Percentiles rank a stretch among this genome's conserved stretches.
Evolutionary conservation across 2,329 filamentous ascomycete genomes (phyloP).

Genomic region (Aspergillus ochraceoroseus): DNA sequence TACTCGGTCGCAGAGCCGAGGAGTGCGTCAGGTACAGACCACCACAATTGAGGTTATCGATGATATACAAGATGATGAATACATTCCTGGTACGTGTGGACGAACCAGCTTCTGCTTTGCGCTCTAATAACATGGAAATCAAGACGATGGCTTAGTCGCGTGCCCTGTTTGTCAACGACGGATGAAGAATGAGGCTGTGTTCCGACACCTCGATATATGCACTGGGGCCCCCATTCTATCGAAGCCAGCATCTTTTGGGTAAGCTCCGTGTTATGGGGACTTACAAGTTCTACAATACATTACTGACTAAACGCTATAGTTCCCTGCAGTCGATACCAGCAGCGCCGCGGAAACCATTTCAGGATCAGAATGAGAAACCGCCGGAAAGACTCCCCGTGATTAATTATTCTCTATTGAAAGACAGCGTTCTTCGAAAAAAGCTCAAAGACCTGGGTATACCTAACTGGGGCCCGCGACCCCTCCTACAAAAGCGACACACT

Average conservation of each 20-base stretch:
- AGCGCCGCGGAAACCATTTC: slow-evolving; percentile 15
- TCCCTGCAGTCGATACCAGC: slow-evolving; percentile 21
- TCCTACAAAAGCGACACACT: slow-evolving; percentile 74
- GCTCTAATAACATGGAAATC: slow-evolving; percentile 12
- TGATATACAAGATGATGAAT: slow-evolving; percentile 42
- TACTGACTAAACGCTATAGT: slow-evolving; percentile 22
- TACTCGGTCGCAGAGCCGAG: slow-evolving; percentile 35
- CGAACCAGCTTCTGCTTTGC: background rate
- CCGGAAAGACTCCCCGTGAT: slow-evolving; percentile 69
- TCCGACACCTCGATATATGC: slow-evolving; percentile 71
- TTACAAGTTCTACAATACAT: background rate
- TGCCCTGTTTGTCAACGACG: slow-evolving; percentile 76
- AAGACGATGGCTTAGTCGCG: slow-evolving; percentile 70
- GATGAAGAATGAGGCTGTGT: slow-evolving; percentile 77
- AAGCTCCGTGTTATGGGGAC: slow-evolving; percentile 10
- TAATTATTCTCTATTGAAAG: slow-evolving; percentile 83
- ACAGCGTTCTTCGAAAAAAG: slow-evolving; percentile 72
- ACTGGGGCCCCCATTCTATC: slow-evolving; percentile 32
- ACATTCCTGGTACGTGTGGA: slow-evolving; percentile 31
- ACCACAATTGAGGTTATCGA: slow-evolving; percentile 32
- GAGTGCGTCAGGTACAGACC: slow-evolving; percentile 12
- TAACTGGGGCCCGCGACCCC: slow-evolving; percentile 59
- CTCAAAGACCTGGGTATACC: slow-evolving; percentile 75
- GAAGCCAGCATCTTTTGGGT: slow-evolving; percentile 28
- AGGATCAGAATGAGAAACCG: slow-evolving; percentile 31